Evolutionary conservation across 768 basidiomycete genomes (phyloP).

Genomic region (Boletus coccyginus): DNA sequence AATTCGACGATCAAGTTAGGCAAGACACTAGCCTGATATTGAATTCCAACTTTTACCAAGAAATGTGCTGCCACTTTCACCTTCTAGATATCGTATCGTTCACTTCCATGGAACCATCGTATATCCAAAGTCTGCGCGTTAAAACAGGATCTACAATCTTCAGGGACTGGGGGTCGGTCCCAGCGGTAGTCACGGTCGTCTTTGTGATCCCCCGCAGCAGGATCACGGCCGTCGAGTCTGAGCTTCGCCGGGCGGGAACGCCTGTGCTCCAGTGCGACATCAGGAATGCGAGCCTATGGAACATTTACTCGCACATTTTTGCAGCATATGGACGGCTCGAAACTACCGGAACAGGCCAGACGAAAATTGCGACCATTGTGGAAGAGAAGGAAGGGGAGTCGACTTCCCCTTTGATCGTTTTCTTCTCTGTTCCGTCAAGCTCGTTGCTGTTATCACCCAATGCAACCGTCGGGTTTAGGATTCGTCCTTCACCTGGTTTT

Average conservation of each 20-base stretch:
- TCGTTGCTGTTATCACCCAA: constrained; percentile 12
- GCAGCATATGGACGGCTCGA: constrained; percentile 22
- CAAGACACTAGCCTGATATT: constrained; percentile 18
- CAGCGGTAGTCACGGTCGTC: constrained; percentile 31
- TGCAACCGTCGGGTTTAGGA: constrained; percentile 17
- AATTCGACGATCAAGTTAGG: constrained; percentile 21
- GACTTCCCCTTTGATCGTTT: constrained; percentile 22
- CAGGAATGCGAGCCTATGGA: constrained; percentile 7
- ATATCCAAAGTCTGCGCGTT: constrained; percentile 7
- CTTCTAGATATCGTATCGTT: constrained; percentile 38
- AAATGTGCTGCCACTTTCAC: constrained; percentile 45
- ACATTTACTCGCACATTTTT: constrained; percentile 20
- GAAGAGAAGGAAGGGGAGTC: constrained; percentile 19
- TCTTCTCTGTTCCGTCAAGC: constrained; percentile 19
- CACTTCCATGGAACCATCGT: constrained; percentile 15
- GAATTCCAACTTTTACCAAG: constrained; percentile 40
- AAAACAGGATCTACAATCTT: constrained; percentile 23
- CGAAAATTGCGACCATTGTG: constrained; percentile 17
- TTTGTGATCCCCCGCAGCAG: constrained; percentile 32
- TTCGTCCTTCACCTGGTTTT: constrained; percentile 16
- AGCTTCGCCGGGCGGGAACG: constrained; percentile 21
- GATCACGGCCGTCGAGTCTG: constrained; percentile 19
- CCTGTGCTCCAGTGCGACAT: constrained; percentile 27
- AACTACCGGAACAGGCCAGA: constrained; percentile 13
- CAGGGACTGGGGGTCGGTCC: constrained; percentile 28